A percentile compares a stretch with the other conserved stretches of the same genome.
Evolutionary conservation across 129 eudicot genomes (phyloP).

Genomic region (Tagetes patula): DNA sequence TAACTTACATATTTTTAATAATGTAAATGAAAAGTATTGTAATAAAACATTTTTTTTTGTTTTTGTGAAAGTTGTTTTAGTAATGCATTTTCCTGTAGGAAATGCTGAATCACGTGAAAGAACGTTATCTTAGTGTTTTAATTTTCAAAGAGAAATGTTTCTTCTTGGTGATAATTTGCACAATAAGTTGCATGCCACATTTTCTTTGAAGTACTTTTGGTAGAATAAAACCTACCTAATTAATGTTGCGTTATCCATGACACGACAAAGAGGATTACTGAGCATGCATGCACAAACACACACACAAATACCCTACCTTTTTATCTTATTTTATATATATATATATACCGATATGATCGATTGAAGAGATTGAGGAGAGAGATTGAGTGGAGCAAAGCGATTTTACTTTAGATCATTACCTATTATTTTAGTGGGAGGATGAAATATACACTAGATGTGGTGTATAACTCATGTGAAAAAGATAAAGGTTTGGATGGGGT

Average conservation of each 20-base stretch:
- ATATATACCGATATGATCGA: not conserved
- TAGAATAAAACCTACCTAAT: conserved; percentile 16
- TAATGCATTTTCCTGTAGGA: not conserved
- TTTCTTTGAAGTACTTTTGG: not conserved
- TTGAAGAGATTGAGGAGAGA: conserved; percentile 30
- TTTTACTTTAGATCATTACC: conserved; percentile 32
- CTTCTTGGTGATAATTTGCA: conserved; percentile 16
- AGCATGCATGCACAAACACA: conserved; percentile 35
- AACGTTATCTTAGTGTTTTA: not conserved
- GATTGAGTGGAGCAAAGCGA: conserved; percentile 40
- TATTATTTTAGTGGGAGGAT: not conserved
- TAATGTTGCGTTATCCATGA: conserved; percentile 22
- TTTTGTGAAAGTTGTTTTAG: not conserved
- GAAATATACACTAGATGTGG: no score
- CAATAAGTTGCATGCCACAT: not conserved
- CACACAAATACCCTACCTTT: conserved; percentile 11
- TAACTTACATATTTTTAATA: not conserved
- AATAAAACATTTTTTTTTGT: not conserved
- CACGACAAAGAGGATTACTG: conserved; percentile 34
- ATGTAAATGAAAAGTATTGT: not conserved
- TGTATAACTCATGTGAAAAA: no score
- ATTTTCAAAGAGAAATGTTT: not conserved
- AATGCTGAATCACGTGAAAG: not conserved
- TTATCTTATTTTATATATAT: not conserved
- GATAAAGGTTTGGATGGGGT: no score